Percentiles rank a stretch among this genome's conserved stretches.
Conservation (phyloP, 768 basidiomycete species). For the Russula abietina region DNA sequence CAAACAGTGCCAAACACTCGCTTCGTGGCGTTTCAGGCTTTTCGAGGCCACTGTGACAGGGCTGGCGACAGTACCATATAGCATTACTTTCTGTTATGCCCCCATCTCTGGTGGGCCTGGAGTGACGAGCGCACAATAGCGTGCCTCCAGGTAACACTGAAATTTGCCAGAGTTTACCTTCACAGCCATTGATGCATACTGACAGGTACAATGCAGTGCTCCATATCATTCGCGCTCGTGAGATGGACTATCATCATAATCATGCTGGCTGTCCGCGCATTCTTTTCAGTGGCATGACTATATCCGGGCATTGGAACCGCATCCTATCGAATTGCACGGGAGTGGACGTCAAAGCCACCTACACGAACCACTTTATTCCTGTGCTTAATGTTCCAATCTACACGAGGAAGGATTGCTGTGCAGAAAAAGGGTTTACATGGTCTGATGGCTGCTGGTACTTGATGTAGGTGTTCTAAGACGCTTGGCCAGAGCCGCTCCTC, state of each 20-base stretch:
- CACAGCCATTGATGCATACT: not conserved
- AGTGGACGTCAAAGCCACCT: constrained; percentile 70
- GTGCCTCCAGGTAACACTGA: too few species aligned
- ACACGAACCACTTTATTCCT: constrained; percentile 81
- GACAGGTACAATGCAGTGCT: not conserved
- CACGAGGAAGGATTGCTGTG: constrained; percentile 44
- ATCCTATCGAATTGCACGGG: constrained; percentile 97
- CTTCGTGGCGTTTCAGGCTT: too few species aligned
- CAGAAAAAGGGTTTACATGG: constrained; percentile 78
- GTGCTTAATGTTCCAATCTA: constrained; percentile 61
- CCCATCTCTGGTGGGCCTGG: too few species aligned
- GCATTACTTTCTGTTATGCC: too few species aligned
- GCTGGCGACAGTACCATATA: too few species aligned
- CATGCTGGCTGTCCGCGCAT: constrained; percentile 73
- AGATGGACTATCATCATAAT: constrained; percentile 56
- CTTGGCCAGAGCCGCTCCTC: constrained; percentile 49
- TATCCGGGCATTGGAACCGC: too few species aligned
- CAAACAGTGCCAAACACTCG: too few species aligned
- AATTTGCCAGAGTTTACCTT: too few species aligned
- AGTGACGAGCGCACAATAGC: too few species aligned
- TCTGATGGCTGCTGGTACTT: constrained; percentile 62
- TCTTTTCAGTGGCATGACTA: constrained; percentile 97
- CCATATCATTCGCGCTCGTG: constrained; percentile 34
- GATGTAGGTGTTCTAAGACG: constrained; percentile 66
- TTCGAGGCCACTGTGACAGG: too few species aligned